These are phyloP conservation scores for Aspergillus aculeatus DNA, from an alignment of 2,329 filamentous ascomycete genomes.

Conservation along the genomic window DNA sequence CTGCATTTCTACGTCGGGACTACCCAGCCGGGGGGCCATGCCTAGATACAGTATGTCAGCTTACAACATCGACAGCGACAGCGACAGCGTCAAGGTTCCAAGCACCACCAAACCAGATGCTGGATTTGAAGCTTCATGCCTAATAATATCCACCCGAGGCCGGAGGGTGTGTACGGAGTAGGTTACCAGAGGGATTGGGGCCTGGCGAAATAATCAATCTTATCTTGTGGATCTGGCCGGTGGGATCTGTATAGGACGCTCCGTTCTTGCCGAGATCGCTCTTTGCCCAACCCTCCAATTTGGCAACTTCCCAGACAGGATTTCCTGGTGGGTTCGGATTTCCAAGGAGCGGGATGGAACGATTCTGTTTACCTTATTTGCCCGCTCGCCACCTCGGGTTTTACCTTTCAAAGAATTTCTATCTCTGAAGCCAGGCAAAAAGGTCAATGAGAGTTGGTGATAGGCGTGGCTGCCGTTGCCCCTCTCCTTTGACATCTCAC, in stretches of 20 bases:
- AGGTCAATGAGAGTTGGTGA: neutral
- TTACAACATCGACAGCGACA: neutral
- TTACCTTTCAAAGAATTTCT: too few species aligned
- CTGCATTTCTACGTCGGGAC: neutral
- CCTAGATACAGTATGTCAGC: neutral
- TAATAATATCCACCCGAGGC: conserved; percentile 1
- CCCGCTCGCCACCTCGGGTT: too few species aligned
- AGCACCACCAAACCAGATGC: neutral
- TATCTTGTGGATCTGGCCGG: conserved; percentile 24
- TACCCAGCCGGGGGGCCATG: neutral
- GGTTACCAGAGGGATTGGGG: neutral
- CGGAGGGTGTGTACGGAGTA: neutral
- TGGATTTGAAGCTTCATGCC: neutral
- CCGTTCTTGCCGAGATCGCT: conserved; percentile 6
- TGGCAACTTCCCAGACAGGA: neutral
- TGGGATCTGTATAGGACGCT: conserved; percentile 3
- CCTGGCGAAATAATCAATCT: conserved; percentile 21
- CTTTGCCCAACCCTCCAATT: neutral
- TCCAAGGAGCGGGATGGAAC: neutral
- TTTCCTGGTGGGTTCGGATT: conserved; percentile 3
- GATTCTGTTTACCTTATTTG: neutral
- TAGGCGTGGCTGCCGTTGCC: neutral
- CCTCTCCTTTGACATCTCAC: neutral
- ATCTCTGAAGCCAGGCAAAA: neutral
- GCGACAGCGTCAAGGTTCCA: neutral